Percentiles rank a stretch among this genome's conserved stretches.
These are phyloP conservation scores for Mallotus japonicus DNA, from an alignment of 441 rosid genomes.

Conservation along the genomic window DNA sequence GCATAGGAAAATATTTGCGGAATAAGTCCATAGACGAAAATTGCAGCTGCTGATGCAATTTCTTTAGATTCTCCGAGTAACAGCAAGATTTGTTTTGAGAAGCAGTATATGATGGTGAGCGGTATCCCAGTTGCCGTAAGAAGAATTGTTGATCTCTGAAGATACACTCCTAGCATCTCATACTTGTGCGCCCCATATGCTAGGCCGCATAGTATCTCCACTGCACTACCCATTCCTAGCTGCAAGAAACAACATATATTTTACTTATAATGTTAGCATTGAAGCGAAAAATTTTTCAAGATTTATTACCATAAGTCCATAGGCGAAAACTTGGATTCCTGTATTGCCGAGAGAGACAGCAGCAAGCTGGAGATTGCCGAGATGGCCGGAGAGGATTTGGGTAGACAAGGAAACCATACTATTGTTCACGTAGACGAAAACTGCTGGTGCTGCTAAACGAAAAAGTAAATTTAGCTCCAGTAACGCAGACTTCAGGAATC, in stretches of 20 bases:
- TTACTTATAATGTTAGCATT: too few relatives aligned
- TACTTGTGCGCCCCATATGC: conserved; percentile 61
- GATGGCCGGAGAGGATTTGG: conserved; percentile 50
- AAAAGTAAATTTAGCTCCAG: conserved; percentile 48
- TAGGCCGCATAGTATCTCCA: conserved; percentile 75
- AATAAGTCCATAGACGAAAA: conserved; percentile 24
- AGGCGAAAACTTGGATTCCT: conserved; percentile 40
- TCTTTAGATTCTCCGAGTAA: conserved; percentile 36
- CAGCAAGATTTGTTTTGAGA: conserved; percentile 36
- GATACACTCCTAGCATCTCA: conserved; percentile 59
- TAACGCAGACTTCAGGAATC: conserved; percentile 40
- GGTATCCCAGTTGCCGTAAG: conserved; percentile 47
- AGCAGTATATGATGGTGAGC: conserved; percentile 31
- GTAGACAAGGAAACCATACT: conserved; percentile 46
- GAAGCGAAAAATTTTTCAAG: too few relatives aligned
- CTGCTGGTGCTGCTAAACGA: conserved; percentile 53
- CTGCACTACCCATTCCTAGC: conserved; percentile 90
- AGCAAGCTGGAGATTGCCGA: conserved; percentile 35
- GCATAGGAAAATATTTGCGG: too few relatives aligned
- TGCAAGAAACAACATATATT: conserved; percentile 15
- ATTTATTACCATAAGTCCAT: conserved; percentile 58
- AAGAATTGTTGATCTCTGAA: conserved; percentile 59
- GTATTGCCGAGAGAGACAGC: conserved; percentile 34
- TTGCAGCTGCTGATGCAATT: conserved; percentile 34
- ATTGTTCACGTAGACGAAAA: conserved; percentile 51